A percentile compares a stretch with the other conserved stretches of the same genome.
These are phyloP conservation scores for Candolleomyces aberdarensis DNA, from an alignment of 768 basidiomycete species.

Conservation along the genomic window DNA sequence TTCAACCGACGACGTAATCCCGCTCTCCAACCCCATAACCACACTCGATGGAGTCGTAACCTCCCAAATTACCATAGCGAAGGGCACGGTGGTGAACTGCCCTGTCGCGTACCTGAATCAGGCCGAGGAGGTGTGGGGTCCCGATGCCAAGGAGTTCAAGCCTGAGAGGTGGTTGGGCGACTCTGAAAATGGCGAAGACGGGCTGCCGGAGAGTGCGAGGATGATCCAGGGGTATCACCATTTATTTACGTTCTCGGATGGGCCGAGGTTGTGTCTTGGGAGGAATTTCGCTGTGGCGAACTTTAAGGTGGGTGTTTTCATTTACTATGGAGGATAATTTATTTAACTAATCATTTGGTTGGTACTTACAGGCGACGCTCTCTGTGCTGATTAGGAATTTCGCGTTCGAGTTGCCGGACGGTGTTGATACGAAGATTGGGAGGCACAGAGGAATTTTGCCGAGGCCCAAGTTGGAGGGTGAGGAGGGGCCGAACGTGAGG, in stretches of 20 bases:
- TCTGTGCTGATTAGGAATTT: conserved; percentile 38
- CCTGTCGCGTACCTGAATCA: conserved; percentile 47
- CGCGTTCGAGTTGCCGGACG: conserved; percentile 29
- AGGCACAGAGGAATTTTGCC: conserved; percentile 20
- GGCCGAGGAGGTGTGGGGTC: conserved; percentile 58
- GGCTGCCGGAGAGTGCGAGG: conserved; percentile 25
- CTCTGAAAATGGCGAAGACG: conserved; percentile 9
- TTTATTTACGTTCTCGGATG: conserved; percentile 50
- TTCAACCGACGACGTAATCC: conserved; percentile 53
- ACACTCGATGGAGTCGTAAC: conserved; percentile 38
- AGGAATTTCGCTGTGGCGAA: conserved; percentile 45
- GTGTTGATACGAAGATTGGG: conserved; percentile 26
- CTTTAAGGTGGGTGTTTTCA: conserved; percentile 32
- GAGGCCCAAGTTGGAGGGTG: conserved; percentile 26
- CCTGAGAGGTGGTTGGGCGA: conserved; percentile 60
- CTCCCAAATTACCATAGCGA: conserved; percentile 39
- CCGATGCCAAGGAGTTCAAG: conserved; percentile 52
- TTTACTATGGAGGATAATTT: no score
- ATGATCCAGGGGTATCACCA: conserved; percentile 49
- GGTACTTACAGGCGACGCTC: conserved; percentile 27
- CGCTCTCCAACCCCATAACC: conserved; percentile 48
- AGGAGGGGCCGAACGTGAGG: conserved; percentile 14
- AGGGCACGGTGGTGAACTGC: conserved; percentile 42
- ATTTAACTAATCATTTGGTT: no score
- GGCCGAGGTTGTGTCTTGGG: conserved; percentile 49